Evolutionary conservation across 305 asterid genomes (phyloP).

Genomic region (Ajuga reptans): DNA sequence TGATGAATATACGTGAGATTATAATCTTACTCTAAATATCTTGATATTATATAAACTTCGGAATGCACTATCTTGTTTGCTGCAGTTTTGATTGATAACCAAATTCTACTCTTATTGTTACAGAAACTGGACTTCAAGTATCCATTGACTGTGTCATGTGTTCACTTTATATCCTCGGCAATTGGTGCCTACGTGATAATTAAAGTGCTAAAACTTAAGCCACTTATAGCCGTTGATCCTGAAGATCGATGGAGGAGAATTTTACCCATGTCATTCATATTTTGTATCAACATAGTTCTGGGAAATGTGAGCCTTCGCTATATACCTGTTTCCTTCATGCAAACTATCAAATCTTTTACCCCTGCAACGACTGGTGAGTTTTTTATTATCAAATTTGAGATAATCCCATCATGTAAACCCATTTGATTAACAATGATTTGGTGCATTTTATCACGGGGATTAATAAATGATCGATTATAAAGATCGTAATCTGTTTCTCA

Average conservation of each 20-base stretch:
- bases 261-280: conserved; percentile 81
- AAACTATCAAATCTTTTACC: conserved; percentile 84
- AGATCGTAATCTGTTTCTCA: not conserved
- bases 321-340: conserved; percentile 91
- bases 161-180: conserved; percentile 81
- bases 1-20: not conserved
- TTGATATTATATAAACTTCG: not conserved
- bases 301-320: conserved; percentile 79
- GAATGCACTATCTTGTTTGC: not conserved
- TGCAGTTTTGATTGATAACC: not conserved
- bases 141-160: conserved; percentile 78
- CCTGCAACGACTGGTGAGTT: conserved; percentile 85
- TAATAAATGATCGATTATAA: not conserved
- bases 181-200: conserved; percentile 77
- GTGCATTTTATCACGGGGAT: not conserved
- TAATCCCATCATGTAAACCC: not conserved
- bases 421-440: not conserved
- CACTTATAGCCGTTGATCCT: conserved; percentile 67
- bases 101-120: conserved; percentile 9
- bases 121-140: conserved; percentile 90
- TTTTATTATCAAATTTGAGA: not conserved
- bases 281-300: conserved; percentile 71
- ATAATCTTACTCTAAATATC: not conserved
- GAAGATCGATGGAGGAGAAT: conserved; percentile 94
- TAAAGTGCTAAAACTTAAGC: conserved; percentile 78